These are phyloP conservation scores for Phalaenopsis hybrid DNA, from an alignment of 116 monocot species.

Conservation along the genomic window DNA sequence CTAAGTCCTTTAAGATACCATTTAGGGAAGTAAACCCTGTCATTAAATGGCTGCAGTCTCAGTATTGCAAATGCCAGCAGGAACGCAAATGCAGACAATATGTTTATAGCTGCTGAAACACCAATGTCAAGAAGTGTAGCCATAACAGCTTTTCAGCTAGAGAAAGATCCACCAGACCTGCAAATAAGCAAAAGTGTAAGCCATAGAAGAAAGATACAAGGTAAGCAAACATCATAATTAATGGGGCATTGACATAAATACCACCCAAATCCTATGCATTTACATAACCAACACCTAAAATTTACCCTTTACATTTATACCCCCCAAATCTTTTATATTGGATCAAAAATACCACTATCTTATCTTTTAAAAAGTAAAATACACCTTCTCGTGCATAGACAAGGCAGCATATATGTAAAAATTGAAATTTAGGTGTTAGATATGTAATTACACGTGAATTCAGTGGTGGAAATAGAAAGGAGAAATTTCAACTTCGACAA, in stretches of 20 bases:
- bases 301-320: too few relatives aligned
- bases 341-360: too few relatives aligned
- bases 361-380: too few relatives aligned
- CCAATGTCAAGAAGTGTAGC: conserved; percentile 48
- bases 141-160: conserved; percentile 19
- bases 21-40: conserved; percentile 63
- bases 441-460: too few relatives aligned
- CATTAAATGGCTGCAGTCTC: conserved; percentile 58
- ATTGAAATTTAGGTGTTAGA: too few relatives aligned
- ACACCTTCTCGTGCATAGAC: too few relatives aligned
- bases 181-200: background rate
- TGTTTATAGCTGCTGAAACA: conserved; percentile 49
- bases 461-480: background rate
- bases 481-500: background rate
- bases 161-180: conserved; percentile 6
- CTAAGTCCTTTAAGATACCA: conserved; percentile 66
- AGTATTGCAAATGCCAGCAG: conserved; percentile 52
- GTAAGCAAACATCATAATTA: background rate
- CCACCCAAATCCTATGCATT: too few relatives aligned
- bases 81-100: conserved; percentile 38
- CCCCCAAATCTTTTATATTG: too few relatives aligned
- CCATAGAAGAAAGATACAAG: background rate
- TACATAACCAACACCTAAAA: too few relatives aligned
- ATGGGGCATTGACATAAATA: too few relatives aligned
- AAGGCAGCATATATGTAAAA: too few relatives aligned